phyloP scores from a whole-genome alignment of 2,329 filamentous ascomycete genomes.

The Bipolaris victoriae region DNA sequence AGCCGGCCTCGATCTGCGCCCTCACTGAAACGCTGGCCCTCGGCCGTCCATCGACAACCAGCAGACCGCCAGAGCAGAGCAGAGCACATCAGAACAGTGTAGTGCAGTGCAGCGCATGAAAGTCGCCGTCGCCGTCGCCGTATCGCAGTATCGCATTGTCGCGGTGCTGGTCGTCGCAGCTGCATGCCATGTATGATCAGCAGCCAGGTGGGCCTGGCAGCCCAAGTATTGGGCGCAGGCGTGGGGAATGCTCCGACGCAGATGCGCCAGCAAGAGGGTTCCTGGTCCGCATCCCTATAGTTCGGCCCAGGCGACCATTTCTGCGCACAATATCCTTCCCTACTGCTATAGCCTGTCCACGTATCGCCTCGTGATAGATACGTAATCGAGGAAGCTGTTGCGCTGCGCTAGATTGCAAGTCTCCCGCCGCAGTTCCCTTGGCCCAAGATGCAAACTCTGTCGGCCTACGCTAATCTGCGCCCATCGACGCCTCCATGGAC shows the following conservation, averaged over 20 bases:
- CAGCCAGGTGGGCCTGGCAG: slow-evolving; percentile 23
- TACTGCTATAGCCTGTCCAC: neutral
- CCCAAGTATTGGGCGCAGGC: neutral
- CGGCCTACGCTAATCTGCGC: slow-evolving; percentile 2
- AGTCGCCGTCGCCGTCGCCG: too few relatives aligned
- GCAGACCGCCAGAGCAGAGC: too few relatives aligned
- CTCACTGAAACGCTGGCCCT: slow-evolving; percentile 30
- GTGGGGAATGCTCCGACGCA: slow-evolving; percentile 17
- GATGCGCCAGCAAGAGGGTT: slow-evolving; percentile 9
- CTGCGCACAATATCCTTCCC: neutral
- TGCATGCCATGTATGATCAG: slow-evolving; percentile 25
- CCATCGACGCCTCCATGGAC: too few relatives aligned
- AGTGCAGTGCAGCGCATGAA: too few relatives aligned
- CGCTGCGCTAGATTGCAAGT: neutral
- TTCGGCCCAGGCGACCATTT: slow-evolving; percentile 1
- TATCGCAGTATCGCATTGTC: neutral
- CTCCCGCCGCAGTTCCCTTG: neutral
- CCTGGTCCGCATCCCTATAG: slow-evolving; percentile 9
- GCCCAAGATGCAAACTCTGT: neutral
- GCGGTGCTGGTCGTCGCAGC: slow-evolving; percentile 3
- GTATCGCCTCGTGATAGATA: neutral
- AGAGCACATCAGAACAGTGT: too few relatives aligned
- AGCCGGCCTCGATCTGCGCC: neutral
- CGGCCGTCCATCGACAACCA: slow-evolving; percentile 7
- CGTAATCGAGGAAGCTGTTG: neutral